Percentiles rank a stretch among this genome's conserved stretches.
phyloP scores from a whole-genome alignment of 108 stramenopile species.

The Bacterosira constricta region DNA sequence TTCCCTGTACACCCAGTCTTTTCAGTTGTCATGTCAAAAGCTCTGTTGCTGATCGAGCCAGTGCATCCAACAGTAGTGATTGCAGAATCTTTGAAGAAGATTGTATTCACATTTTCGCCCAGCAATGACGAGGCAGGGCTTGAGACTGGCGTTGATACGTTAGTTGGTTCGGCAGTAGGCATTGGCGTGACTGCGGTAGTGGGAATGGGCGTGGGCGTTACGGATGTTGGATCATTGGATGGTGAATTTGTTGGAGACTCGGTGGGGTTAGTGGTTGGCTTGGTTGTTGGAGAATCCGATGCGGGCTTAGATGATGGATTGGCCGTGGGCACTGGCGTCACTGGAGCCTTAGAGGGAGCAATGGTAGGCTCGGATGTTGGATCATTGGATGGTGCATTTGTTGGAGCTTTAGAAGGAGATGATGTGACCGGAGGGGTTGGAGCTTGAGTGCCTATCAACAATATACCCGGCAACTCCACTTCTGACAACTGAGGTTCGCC shows the following conservation, averaged over 20 bases:
- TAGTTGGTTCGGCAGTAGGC: background rate
- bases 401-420: too few species aligned
- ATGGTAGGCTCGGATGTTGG: background rate
- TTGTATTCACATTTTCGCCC: too few species aligned
- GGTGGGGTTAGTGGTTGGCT: background rate
- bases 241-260: background rate
- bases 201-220: background rate
- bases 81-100: too few species aligned
- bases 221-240: background rate
- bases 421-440: background rate
- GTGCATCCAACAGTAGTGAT: too few species aligned
- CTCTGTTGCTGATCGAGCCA: too few species aligned
- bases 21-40: too few species aligned
- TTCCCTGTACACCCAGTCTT: too few species aligned
- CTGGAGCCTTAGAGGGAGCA: constrained; percentile 1
- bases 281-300: too few species aligned
- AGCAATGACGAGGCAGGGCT: too few species aligned
- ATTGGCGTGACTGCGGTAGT: too few species aligned
- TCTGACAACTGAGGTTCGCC: constrained; percentile 4
- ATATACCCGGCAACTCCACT: constrained; percentile 8
- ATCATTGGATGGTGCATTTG: background rate
- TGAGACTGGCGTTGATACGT: background rate
- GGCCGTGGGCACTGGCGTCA: background rate
- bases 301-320: too few species aligned
- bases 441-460: background rate